Evolutionary conservation across 352 stramenopile species (phyloP), one percentile per base, ranked within the genome.

Genomic region (Globisporangium cystogenes): DNA sequence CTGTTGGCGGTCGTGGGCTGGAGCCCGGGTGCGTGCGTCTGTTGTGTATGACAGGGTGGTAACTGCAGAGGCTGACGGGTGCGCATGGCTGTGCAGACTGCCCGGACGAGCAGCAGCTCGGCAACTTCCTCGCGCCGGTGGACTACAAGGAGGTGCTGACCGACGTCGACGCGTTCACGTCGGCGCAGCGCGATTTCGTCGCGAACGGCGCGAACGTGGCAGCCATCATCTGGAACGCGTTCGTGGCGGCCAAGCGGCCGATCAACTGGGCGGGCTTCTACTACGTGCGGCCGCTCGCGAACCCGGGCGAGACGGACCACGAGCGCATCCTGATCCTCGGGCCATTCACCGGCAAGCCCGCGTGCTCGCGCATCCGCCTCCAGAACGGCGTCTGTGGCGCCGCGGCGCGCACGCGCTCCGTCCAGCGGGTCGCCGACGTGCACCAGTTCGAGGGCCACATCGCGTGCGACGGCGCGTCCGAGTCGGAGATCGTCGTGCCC

Each of bases 241-340:
- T 93, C 56, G 52, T 71, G 27, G 64, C 76, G 5, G 82, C 76
- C 11, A 44, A 63, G 43, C 80, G 81, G 11, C 60, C 78, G 10
- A 79, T 91, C 51, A 93, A 93, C 67, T 93, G 82, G 82, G 74
- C 68, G 1, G 82, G 82, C 12, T 88, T 93, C 61, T 93, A 93
- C 71, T 89, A 86, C 41, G 65, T 84, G 10, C 74, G 82, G 7
- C 78, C 80, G 40, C 65, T 91, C 21, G 62, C 56, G 14, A 85
- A 81, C 53, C 73, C 75, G 4, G 82, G 75, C 39, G 65, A 77
- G 42, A 75, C 51, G 1, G 72, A 87, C 48, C 65, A 82, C 54
- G 56, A 65, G 47, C 66, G 74, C 45, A 78, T 93, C 31, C 53
- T 93, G 37, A 76, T 93, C 43, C 67, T 93, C 15, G 82, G 82